phyloP scores from a whole-genome alignment of 2,329 filamentous ascomycete species.

The Calonectria pseudoreteaudii region DNA sequence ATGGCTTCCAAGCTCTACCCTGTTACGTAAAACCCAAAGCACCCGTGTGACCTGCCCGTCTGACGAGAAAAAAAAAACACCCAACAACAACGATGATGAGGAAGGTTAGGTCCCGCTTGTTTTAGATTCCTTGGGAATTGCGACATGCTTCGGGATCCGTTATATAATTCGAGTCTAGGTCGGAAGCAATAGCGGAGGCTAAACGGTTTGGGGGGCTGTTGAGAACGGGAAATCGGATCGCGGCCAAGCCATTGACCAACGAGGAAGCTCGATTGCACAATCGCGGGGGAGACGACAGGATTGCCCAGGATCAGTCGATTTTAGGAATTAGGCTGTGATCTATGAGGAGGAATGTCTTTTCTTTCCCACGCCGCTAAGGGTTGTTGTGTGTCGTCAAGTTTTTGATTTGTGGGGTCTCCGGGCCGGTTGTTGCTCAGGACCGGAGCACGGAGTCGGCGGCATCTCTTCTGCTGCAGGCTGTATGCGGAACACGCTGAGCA shows the following conservation, averaged over 20 bases:
- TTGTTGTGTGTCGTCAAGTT: constrained; percentile 13
- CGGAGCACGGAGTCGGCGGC: neutral
- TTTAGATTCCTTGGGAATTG: neutral
- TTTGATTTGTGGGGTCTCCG: constrained; percentile 17
- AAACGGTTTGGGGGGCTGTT: neutral
- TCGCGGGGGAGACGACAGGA: neutral
- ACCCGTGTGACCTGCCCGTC: constrained; percentile 2
- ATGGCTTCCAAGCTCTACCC: neutral
- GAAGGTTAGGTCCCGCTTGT: neutral
- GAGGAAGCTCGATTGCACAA: neutral
- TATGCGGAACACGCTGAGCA: neutral
- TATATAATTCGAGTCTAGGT: constrained; percentile 5
- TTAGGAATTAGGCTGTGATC: neutral
- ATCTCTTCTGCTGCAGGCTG: neutral
- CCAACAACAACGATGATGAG: neutral
- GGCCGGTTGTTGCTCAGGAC: constrained; percentile 13
- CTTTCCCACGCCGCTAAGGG: constrained; percentile 4
- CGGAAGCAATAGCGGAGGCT: constrained; percentile 32
- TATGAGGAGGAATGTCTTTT: neutral
- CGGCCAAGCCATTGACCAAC: constrained; percentile 24
- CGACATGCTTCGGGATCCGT: neutral
- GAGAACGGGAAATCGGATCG: neutral
- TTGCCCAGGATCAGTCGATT: neutral
- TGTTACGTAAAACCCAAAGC: constrained; percentile 4
- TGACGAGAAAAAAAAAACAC: neutral